A percentile compares a stretch with the other conserved stretches of the same genome.
phyloP scores from a whole-genome alignment of 1,284 basidiomycete species.

The Puccinia novopanici region DNA sequence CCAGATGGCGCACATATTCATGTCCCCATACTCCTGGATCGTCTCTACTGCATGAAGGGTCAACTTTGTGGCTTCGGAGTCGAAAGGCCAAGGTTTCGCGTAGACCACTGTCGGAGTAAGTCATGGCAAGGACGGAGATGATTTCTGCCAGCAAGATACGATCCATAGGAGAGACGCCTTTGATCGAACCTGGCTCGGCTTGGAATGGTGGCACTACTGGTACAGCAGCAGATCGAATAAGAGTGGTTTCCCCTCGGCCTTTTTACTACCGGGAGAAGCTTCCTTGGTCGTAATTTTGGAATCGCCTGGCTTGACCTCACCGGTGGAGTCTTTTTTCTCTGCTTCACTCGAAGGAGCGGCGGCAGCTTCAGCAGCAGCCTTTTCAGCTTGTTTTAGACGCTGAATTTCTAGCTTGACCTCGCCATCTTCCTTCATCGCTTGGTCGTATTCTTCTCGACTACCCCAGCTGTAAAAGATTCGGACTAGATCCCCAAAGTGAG shows the following conservation, averaged over 20 bases:
- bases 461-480: constrained; percentile 54
- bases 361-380: constrained; percentile 5
- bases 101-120: constrained; percentile 92
- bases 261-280: constrained; percentile 6
- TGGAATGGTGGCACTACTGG: constrained; percentile 45
- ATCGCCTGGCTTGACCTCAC: constrained; percentile 20
- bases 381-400: constrained; percentile 53
- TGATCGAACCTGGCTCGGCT: constrained; percentile 48
- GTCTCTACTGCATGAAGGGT: constrained; percentile 66
- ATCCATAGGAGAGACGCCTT: constrained; percentile 52
- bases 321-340: constrained; percentile 13
- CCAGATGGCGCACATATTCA: constrained; percentile 96
- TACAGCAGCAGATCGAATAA: constrained; percentile 6
- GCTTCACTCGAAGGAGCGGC: constrained; percentile 18
- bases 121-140: constrained; percentile 99
- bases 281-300: background rate
- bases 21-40: constrained; percentile 97
- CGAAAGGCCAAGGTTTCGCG: constrained; percentile 93
- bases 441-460: constrained; percentile 31
- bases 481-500: constrained; percentile 81
- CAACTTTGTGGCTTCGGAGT: constrained; percentile 66
- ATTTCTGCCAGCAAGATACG: constrained; percentile 97
- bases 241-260: background rate
- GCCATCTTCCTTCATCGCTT: constrained; percentile 60
- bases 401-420: constrained; percentile 76